A percentile compares a stretch with the other conserved stretches of the same genome.
phyloP scores from a whole-genome alignment of 768 basidiomycete species.

The Termitomyces sp. region DNA sequence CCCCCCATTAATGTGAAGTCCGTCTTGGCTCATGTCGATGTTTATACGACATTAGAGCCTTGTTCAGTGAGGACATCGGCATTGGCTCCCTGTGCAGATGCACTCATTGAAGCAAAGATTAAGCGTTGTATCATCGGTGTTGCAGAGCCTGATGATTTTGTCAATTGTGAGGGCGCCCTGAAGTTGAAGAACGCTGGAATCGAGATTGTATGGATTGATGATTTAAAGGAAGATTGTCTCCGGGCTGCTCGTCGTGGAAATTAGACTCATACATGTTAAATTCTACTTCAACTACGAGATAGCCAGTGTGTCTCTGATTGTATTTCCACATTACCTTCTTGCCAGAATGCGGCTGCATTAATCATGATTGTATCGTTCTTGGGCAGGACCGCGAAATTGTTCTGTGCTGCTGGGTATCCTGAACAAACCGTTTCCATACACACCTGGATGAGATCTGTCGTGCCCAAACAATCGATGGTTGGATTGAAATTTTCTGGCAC shows the following conservation, averaged over 20 bases:
- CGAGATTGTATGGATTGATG: constrained; percentile 68
- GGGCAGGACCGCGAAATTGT: constrained; percentile 22
- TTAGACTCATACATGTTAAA: not conserved
- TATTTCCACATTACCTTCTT: constrained; percentile 16
- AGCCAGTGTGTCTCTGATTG: constrained; percentile 12
- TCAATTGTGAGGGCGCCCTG: constrained; percentile 82
- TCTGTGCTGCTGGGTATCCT: constrained; percentile 7
- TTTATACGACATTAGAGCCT: constrained; percentile 96
- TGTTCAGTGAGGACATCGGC: constrained; percentile 90
- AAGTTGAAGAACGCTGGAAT: constrained; percentile 67
- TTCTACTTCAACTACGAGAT: constrained; percentile 6
- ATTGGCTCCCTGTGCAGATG: constrained; percentile 78
- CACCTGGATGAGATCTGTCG: constrained; percentile 19
- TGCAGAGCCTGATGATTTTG: constrained; percentile 91
- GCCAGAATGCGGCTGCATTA: constrained; percentile 21
- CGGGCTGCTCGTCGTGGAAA: constrained; percentile 67
- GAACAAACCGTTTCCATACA: not conserved
- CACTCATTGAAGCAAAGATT: constrained; percentile 67
- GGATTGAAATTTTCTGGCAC: constrained; percentile 9
- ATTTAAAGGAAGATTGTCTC: constrained; percentile 77
- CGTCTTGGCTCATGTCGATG: constrained; percentile 57
- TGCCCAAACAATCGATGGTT: constrained; percentile 14
- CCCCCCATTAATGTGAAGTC: constrained; percentile 34
- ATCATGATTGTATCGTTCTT: constrained; percentile 21
- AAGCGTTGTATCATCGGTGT: constrained; percentile 83